Evolutionary conservation across 1,139 yeast genomes (phyloP), one percentile per base, ranked within the genome.

Genomic region (Taiozyma sp.): DNA sequence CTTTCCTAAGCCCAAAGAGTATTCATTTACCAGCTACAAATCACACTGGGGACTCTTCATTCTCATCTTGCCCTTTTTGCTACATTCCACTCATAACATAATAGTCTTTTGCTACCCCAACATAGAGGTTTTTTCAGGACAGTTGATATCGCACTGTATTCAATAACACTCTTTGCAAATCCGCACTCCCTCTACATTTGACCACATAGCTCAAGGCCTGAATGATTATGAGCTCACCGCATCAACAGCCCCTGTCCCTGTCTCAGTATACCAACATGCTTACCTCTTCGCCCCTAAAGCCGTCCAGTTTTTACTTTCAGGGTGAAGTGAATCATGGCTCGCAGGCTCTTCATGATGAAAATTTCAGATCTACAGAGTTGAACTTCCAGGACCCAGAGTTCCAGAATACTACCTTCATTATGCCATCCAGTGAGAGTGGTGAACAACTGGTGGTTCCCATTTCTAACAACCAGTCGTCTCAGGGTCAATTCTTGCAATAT

Each of bases 241-340:
- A 50, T n/a, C 52, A 50, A n/a, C 56, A 47, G 26, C 42, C 50
- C 3, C 40, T 54, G 30, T 53, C 55, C 4, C 35, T 53, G 28
- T 56, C 58, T 2, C 54, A 56, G 30, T 54, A 48, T 49, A 52
- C 56, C 11, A 51, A 49, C 26, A 48, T 56, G 53, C 41, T 56
- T 45, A 52, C 51, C 45, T 54, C 56, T 7, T 56, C 59, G 1
- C 59, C 59, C 4, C 37, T 56, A 41, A 56, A 55, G 35, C 53
- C 54, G 1, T 53, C 58, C 19, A 51, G 44, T 11, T 56, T 44
- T 28, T 55, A 56, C 45, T 56, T 56, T 48, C 43, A 54, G 24
- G 41, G 35, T 34, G 52, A 44, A 43, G 44, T 30, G 22, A 40
- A 46, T 32, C 30, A 11, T 2, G 35, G 34, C 22, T 6, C 39